phyloP scores from a whole-genome alignment of 202 grass and related monocot species.

The Miscanthus sacchariflorus region DNA sequence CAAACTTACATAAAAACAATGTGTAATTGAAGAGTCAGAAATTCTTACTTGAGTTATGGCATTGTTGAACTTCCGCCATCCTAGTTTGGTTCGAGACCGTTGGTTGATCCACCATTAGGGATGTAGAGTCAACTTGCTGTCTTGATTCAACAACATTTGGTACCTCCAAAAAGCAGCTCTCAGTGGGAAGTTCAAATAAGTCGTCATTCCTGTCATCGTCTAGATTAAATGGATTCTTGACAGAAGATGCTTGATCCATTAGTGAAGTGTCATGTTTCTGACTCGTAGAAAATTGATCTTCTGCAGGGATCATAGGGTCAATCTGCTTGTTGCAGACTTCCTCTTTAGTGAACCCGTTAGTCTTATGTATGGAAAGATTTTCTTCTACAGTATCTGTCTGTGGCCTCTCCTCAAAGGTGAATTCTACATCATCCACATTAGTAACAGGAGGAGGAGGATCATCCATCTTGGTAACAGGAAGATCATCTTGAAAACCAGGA shows the following conservation, averaged over 20 bases:
- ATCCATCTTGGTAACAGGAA: slow-evolving; percentile 33
- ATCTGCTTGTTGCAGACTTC: slow-evolving; percentile 29
- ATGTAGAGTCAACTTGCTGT: slow-evolving; percentile 42
- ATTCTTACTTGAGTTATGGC: slow-evolving; percentile 55
- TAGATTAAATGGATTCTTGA: slow-evolving; percentile 56
- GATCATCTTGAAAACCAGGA: slow-evolving; percentile 39
- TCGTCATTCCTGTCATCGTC: slow-evolving; percentile 58
- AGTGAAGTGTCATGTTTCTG: slow-evolving; percentile 33
- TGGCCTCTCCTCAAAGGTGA: slow-evolving; percentile 34
- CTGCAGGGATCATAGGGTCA: slow-evolving; percentile 19
- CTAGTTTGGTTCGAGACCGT: slow-evolving; percentile 30
- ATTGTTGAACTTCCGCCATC: slow-evolving; percentile 39
- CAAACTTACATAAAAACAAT: not conserved
- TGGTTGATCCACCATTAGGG: slow-evolving; percentile 25
- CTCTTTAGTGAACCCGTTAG: slow-evolving; percentile 35
- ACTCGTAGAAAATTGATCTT: slow-evolving; percentile 36
- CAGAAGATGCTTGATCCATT: slow-evolving; percentile 35
- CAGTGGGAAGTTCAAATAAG: slow-evolving; percentile 60
- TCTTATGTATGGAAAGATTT: slow-evolving; percentile 23
- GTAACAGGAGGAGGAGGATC: slow-evolving; percentile 2
- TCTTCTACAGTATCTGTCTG: slow-evolving; percentile 14
- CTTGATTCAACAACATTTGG: slow-evolving; percentile 37
- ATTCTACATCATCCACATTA: slow-evolving; percentile 42
- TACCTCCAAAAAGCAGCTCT: slow-evolving; percentile 42
- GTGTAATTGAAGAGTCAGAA: slow-evolving; percentile 27